phyloP scores from a whole-genome alignment of 1,284 basidiomycete genomes.

The Volvariella surrecta region DNA sequence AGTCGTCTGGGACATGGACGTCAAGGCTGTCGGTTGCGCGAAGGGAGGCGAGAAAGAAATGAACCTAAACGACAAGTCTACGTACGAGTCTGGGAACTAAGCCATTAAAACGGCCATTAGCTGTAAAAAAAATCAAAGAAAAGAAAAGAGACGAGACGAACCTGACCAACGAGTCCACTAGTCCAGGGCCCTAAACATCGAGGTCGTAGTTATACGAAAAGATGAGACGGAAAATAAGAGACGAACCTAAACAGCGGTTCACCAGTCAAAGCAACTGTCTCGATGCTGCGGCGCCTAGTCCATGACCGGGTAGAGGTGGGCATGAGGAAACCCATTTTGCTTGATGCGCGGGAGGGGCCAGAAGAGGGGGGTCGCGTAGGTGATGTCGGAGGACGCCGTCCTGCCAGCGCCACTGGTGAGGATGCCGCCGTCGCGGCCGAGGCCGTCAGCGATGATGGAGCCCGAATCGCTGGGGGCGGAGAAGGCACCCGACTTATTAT shows the following conservation, averaged over 20 bases:
- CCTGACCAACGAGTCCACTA: too few species aligned
- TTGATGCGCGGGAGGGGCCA: constrained; percentile 7
- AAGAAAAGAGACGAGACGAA: too few species aligned
- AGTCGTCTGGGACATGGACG: neutral
- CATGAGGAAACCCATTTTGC: constrained; percentile 7
- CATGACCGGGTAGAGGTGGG: constrained; percentile 2
- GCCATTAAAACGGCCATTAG: too few species aligned
- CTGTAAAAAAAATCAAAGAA: too few species aligned
- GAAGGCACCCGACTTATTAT: constrained; percentile 16
- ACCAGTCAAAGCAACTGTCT: neutral
- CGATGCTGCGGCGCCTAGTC: neutral
- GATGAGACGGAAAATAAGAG: neutral
- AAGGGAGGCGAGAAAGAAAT: too few species aligned
- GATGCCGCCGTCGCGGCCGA: constrained; percentile 20
- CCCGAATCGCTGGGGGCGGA: constrained; percentile 26
- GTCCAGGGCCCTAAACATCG: too few species aligned
- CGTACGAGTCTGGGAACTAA: too few species aligned
- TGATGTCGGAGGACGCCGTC: constrained; percentile 18
- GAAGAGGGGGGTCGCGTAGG: constrained; percentile 19
- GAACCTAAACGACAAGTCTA: too few species aligned
- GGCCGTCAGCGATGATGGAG: constrained; percentile 19
- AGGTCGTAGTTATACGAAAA: neutral
- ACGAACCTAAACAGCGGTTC: neutral
- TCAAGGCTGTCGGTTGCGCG: neutral
- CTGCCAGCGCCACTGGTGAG: constrained; percentile 23